Conservation (phyloP, 2,329 filamentous ascomycete genomes). For the Chaetomiaceae sp. region DNA sequence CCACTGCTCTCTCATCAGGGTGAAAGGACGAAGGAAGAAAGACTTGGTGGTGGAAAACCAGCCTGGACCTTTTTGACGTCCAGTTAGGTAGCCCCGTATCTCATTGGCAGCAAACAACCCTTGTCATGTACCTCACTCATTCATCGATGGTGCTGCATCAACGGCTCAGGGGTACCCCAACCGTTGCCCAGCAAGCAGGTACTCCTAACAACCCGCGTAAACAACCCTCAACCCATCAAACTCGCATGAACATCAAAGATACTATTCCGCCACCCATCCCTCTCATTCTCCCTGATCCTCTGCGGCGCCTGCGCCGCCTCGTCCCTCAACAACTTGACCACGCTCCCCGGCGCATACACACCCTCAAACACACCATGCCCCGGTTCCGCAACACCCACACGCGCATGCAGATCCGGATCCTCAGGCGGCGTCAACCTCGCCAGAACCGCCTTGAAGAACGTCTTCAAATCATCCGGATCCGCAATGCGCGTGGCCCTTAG, state of each 20-base stretch:
- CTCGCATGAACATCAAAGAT: conserved; percentile 60
- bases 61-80: no score
- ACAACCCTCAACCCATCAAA: conserved; percentile 13
- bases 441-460: conserved; percentile 78
- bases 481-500: conserved; percentile 81
- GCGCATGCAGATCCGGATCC: conserved; percentile 71
- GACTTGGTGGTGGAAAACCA: no score
- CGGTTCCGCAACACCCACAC: conserved; percentile 62
- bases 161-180: no score
- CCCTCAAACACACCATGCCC: conserved; percentile 66
- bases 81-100: no score
- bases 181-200: no score
- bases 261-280: conserved; percentile 75
- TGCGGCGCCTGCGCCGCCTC: conserved; percentile 68
- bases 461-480: conserved; percentile 71
- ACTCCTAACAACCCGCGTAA: no score
- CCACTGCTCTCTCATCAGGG: no score
- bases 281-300: conserved; percentile 67
- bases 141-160: no score
- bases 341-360: conserved; percentile 81
- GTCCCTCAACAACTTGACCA: conserved; percentile 86
- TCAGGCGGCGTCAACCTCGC: conserved; percentile 67
- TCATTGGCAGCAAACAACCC: no score
- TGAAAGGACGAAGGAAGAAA: no score
- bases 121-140: no score